phyloP scores from a whole-genome alignment of 2,329 filamentous ascomycete genomes.

The Ascosphaera apis region DNA sequence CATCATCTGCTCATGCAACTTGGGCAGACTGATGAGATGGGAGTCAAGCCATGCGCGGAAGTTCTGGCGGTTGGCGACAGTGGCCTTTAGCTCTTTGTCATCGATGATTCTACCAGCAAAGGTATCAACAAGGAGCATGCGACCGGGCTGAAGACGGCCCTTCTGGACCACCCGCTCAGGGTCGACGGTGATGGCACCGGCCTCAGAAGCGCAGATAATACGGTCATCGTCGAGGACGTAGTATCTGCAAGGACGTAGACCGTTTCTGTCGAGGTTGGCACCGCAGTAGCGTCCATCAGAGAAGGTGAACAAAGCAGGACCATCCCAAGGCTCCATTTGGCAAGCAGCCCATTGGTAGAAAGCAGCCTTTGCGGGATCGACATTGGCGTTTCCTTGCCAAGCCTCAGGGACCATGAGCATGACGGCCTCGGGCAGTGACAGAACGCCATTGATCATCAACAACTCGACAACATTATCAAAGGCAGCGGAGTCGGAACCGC shows the following conservation, averaged over 20 bases:
- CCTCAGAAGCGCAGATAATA: constrained; percentile 91
- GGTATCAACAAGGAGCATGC: constrained; percentile 91
- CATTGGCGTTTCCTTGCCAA: constrained; percentile 79
- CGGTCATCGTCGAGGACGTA: constrained; percentile 93
- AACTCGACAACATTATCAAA: constrained; percentile 95
- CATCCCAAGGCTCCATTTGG: constrained; percentile 98
- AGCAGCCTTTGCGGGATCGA: constrained; percentile 87
- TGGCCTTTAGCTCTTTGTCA: constrained; percentile 73
- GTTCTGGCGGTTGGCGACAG: constrained; percentile 65
- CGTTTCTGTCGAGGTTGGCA: constrained; percentile 90
- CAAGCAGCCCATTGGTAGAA: constrained; percentile 98
- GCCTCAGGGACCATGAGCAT: constrained; percentile 98
- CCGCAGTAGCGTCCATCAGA: constrained; percentile 91
- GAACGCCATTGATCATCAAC: constrained; percentile 80
- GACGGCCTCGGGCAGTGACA: constrained; percentile 84
- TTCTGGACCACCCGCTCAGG: constrained; percentile 81
- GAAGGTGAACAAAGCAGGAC: constrained; percentile 89
- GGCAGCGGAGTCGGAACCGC: constrained; percentile 85
- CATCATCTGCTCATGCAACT: constrained; percentile 40
- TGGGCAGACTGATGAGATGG: constrained; percentile 60
- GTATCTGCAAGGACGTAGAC: constrained; percentile 84
- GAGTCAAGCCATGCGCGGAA: constrained; percentile 76
- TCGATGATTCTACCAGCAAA: constrained; percentile 80
- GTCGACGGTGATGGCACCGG: constrained; percentile 78
- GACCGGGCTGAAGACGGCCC: constrained; percentile 77